Conservation (phyloP, 805 yeast species). For the Cyberlindnera mycetangii region DNA sequence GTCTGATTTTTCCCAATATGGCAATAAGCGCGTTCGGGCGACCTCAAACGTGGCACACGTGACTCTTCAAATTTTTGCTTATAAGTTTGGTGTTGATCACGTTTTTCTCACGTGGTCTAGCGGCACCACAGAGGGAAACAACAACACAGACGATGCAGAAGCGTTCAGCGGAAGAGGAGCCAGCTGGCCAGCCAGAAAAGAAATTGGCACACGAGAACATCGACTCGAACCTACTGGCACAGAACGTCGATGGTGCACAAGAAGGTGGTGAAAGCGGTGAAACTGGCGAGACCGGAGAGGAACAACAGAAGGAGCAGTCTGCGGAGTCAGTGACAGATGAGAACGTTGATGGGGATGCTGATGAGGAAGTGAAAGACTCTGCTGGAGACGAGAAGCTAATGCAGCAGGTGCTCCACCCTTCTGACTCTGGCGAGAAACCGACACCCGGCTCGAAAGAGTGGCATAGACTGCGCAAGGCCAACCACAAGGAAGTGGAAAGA, state of each 20-base stretch:
- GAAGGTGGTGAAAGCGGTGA: constrained; percentile 1
- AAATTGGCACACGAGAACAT: constrained; percentile 15
- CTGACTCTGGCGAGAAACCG: constrained; percentile 40
- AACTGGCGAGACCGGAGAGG: neutral
- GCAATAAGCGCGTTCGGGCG: too few relatives aligned
- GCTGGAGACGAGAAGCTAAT: neutral
- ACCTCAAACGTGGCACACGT: too few relatives aligned
- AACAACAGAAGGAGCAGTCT: neutral
- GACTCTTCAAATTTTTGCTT: too few relatives aligned
- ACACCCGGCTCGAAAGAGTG: constrained; percentile 77
- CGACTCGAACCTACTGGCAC: constrained; percentile 24
- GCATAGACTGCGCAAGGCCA: constrained; percentile 79
- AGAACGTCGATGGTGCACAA: constrained; percentile 12
- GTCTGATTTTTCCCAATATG: too few relatives aligned
- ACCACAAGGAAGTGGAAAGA: constrained; percentile 94
- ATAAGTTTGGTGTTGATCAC: too few relatives aligned
- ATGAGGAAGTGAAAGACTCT: neutral
- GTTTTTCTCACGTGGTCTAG: constrained; percentile 29
- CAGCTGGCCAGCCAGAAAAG: constrained; percentile 4
- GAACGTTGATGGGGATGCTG: neutral
- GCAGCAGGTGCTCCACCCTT: constrained; percentile 16
- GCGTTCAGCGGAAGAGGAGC: constrained; percentile 3
- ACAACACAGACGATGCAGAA: neutral
- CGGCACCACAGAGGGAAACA: constrained; percentile 5
- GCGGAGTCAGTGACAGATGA: constrained; percentile 2